Evolutionary conservation across 176 grass and related monocot genomes (phyloP).

Genomic region (Musa beccarii): DNA sequence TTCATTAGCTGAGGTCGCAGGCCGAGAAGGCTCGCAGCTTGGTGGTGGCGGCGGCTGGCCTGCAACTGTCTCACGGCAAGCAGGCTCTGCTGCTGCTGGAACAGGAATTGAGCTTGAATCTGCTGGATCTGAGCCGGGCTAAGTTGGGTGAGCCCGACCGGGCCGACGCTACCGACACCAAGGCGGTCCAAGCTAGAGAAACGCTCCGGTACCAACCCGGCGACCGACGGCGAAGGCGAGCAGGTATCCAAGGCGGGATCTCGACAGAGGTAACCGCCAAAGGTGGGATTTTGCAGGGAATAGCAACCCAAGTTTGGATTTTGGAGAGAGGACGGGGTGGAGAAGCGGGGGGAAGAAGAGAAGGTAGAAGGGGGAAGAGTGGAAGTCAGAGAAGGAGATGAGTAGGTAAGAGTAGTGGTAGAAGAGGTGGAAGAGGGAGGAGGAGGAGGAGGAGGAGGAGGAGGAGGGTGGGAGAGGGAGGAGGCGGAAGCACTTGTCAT

Average conservation of each 20-base stretch:
- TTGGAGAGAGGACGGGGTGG: neutral
- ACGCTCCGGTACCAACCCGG: neutral
- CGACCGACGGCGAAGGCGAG: conserved; percentile 15
- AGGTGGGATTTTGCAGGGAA: conserved; percentile 23
- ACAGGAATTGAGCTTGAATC: conserved; percentile 75
- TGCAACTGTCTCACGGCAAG: conserved; percentile 12
- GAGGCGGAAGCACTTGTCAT: conserved; percentile 61
- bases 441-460: conserved; percentile 13
- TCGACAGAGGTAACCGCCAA: conserved; percentile 39
- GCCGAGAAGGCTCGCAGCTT: conserved; percentile 44
- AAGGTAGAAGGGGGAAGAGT: conserved; percentile 10
- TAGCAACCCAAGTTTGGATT: conserved; percentile 21
- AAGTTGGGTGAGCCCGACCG: conserved; percentile 56
- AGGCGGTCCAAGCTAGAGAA: neutral
- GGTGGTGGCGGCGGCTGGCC: neutral
- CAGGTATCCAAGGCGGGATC: conserved; percentile 7
- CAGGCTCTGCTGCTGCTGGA: conserved; percentile 59
- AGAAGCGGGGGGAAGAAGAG: neutral
- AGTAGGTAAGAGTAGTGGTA: conserved; percentile 11
- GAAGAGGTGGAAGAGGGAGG: conserved; percentile 15
- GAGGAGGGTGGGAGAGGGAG: conserved; percentile 38
- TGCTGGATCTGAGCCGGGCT: conserved; percentile 77
- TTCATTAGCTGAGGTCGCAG: conserved; percentile 75
- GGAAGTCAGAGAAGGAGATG: conserved; percentile 25
- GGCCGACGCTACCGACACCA: neutral